Evolutionary conservation across 176 grass and related monocot genomes (phyloP).

Genomic region (Zea mays): DNA sequence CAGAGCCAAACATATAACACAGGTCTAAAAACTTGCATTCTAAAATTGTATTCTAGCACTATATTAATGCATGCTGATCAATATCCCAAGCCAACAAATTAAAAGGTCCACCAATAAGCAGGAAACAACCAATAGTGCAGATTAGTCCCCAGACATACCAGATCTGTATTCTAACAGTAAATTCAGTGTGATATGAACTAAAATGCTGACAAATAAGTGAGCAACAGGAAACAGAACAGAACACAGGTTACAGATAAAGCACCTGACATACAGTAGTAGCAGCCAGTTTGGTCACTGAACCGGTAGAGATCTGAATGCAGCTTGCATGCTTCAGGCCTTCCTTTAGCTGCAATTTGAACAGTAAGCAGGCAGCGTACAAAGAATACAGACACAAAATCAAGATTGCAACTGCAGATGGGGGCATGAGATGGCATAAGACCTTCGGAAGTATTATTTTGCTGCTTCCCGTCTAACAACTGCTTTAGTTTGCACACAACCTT

Average conservation of each 20-base stretch:
- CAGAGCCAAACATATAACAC: background rate
- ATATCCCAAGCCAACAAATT: background rate
- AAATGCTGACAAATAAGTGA: background rate
- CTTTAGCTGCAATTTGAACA: conserved; percentile 51
- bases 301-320: conserved; percentile 62
- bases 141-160: background rate
- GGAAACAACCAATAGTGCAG: background rate
- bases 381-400: conserved; percentile 9
- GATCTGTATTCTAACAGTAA: conserved; percentile 15
- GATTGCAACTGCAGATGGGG: conserved; percentile 6
- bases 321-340: conserved; percentile 53
- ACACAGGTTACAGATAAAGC: conserved; percentile 26
- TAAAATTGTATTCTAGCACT: conserved; percentile 6
- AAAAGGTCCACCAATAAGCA: background rate
- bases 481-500: conserved; percentile 86
- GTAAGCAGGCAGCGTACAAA: conserved; percentile 11
- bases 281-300: conserved; percentile 60
- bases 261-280: conserved; percentile 71
- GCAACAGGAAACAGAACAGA: conserved; percentile 15
- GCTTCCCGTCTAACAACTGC: conserved; percentile 65
- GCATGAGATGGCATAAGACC: conserved; percentile 44
- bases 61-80: background rate
- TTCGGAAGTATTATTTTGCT: conserved; percentile 52
- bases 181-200: background rate
- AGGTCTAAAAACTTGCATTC: background rate